Evolutionary conservation across 2,329 filamentous ascomycete genomes (phyloP).

Genomic region (Colletotrichum sp.): DNA sequence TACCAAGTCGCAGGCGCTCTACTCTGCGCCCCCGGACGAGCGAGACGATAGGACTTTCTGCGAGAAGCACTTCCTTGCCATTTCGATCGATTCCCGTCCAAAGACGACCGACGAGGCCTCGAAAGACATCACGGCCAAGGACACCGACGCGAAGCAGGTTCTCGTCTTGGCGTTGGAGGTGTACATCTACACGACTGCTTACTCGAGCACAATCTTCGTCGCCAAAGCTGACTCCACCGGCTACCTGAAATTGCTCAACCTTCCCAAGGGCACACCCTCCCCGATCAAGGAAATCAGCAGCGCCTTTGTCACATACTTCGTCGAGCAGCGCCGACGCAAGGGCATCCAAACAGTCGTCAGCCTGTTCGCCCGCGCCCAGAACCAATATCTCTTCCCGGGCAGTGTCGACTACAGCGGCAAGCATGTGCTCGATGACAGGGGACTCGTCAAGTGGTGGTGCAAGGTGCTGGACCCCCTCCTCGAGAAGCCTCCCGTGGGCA

Average conservation of each 20-base stretch:
- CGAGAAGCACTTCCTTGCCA: slow-evolving; percentile 77
- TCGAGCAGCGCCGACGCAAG: slow-evolving; percentile 67
- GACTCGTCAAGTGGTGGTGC: slow-evolving; percentile 96
- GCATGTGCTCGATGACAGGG: slow-evolving; percentile 89
- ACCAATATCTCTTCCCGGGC: slow-evolving; percentile 93
- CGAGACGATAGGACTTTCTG: slow-evolving; percentile 80
- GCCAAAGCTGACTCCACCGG: slow-evolving; percentile 98
- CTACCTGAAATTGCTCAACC: slow-evolving; percentile 71
- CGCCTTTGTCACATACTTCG: slow-evolving; percentile 77
- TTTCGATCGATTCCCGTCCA: slow-evolving; percentile 46
- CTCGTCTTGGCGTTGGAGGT: slow-evolving; percentile 86
- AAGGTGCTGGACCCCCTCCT: slow-evolving; percentile 81
- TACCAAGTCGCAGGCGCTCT: slow-evolving; percentile 75
- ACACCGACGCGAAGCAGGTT: slow-evolving; percentile 48
- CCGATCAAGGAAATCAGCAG: slow-evolving; percentile 77
- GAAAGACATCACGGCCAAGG: slow-evolving; percentile 25
- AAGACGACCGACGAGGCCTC: slow-evolving; percentile 22
- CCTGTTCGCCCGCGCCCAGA: slow-evolving; percentile 89
- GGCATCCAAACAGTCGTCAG: slow-evolving; percentile 78
- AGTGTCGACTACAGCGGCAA: slow-evolving; percentile 85
- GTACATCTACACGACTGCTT: slow-evolving; percentile 81
- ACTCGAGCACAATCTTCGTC: slow-evolving; percentile 87
- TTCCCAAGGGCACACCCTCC: slow-evolving; percentile 68
- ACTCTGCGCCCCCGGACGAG: slow-evolving; percentile 74
- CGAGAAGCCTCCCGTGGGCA: slow-evolving; percentile 41